A percentile compares a stretch with the other conserved stretches of the same genome.
Conservation (phyloP, 1,284 basidiomycete species). For the Entoloma clypeatum region DNA sequence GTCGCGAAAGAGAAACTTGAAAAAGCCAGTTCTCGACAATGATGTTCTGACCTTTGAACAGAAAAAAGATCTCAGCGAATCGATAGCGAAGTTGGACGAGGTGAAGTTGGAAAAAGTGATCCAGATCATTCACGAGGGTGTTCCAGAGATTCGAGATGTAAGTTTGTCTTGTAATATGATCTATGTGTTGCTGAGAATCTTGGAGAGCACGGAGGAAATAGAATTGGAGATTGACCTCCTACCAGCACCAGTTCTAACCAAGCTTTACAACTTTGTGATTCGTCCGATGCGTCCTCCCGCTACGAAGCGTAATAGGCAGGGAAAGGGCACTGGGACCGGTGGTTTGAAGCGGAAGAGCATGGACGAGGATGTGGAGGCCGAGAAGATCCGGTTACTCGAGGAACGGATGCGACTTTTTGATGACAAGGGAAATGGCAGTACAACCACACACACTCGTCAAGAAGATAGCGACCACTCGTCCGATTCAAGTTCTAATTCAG, state of each 20-base stretch:
- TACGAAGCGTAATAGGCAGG: slow-evolving; percentile 62
- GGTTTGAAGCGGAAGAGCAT: slow-evolving; percentile 88
- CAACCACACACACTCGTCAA: slow-evolving; percentile 33
- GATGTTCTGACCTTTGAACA: slow-evolving; percentile 87
- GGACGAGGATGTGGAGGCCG: slow-evolving; percentile 85
- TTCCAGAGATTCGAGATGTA: slow-evolving; percentile 85
- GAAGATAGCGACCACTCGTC: slow-evolving; percentile 71
- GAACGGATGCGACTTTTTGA: slow-evolving; percentile 77
- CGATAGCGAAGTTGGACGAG: slow-evolving; percentile 79
- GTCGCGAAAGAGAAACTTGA: slow-evolving; percentile 46
- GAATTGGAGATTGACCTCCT: slow-evolving; percentile 93
- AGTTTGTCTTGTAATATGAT: slow-evolving; percentile 34
- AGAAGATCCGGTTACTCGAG: slow-evolving; percentile 87
- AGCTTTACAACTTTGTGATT: slow-evolving; percentile 92
- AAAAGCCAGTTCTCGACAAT: slow-evolving; percentile 53
- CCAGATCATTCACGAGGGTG: slow-evolving; percentile 87
- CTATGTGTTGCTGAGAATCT: slow-evolving; percentile 7
- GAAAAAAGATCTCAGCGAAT: slow-evolving; percentile 94
- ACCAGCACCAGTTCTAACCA: slow-evolving; percentile 78
- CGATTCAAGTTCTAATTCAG: slow-evolving; percentile 71
- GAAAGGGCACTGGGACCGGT: slow-evolving; percentile 79
- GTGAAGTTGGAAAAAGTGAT: slow-evolving; percentile 81
- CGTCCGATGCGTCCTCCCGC: slow-evolving; percentile 61
- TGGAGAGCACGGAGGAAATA: slow-evolving; percentile 91
- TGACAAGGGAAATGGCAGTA: slow-evolving; percentile 39